phyloP scores from a whole-genome alignment of 1,284 basidiomycete genomes.

The Sutorius eximius region DNA sequence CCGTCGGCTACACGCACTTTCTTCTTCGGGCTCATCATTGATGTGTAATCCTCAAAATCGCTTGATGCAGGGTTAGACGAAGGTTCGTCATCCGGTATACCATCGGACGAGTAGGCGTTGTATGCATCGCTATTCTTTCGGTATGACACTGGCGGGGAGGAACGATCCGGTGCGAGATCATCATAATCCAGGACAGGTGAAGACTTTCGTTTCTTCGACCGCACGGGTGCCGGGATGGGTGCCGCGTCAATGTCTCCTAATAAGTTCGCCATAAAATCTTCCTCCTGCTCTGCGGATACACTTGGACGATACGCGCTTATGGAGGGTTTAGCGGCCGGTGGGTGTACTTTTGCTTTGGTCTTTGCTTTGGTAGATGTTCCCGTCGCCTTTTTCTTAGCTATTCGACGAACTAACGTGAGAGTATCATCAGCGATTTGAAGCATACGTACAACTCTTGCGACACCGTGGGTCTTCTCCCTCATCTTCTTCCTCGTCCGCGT shows the following conservation, averaged over 20 bases:
- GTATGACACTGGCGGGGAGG: slow-evolving; percentile 40
- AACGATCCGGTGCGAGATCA: slow-evolving; percentile 26
- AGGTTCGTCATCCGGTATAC: slow-evolving; percentile 45
- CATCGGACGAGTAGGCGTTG: slow-evolving; percentile 58
- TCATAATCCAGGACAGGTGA: slow-evolving; percentile 50
- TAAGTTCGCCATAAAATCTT: slow-evolving; percentile 82
- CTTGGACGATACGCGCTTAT: slow-evolving; percentile 77
- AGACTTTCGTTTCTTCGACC: slow-evolving; percentile 72
- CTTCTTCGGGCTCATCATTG: slow-evolving; percentile 67
- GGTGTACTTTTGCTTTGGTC: slow-evolving; percentile 49
- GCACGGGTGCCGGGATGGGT: slow-evolving; percentile 35
- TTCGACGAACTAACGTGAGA: neutral
- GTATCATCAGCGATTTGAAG: neutral
- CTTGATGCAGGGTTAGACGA: slow-evolving; percentile 43
- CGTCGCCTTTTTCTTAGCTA: slow-evolving; percentile 47
- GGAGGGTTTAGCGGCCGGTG: slow-evolving; percentile 53
- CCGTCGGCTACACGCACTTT: slow-evolving; percentile 48
- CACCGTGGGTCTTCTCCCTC: slow-evolving; percentile 29
- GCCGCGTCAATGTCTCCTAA: slow-evolving; percentile 65
- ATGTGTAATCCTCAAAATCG: slow-evolving; percentile 47
- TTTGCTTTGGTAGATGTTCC: slow-evolving; percentile 38
- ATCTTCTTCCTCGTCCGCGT: slow-evolving; percentile 47
- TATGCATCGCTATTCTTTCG: slow-evolving; percentile 33
- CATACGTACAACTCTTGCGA: slow-evolving; percentile 46
- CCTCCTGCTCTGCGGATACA: slow-evolving; percentile 74